Percentiles rank a stretch among this genome's conserved stretches.
These are phyloP conservation scores for Euphorbia peplus DNA, from an alignment of 345 rosid species.

Conservation along the genomic window DNA sequence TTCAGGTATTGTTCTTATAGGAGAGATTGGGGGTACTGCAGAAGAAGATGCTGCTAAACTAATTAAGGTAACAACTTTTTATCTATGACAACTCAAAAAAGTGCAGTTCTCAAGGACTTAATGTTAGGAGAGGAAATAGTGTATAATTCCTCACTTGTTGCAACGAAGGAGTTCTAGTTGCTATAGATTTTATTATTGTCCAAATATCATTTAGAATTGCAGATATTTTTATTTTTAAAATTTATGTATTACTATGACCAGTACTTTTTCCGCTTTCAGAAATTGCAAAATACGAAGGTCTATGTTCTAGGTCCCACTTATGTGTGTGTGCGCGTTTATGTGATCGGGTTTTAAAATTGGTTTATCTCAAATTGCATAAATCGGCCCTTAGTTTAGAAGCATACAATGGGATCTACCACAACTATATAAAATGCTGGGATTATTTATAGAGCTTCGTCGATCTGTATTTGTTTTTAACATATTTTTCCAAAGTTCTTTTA, in stretches of 20 bases:
- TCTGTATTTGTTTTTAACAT: background rate
- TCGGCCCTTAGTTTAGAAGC: background rate
- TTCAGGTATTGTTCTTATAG: constrained; percentile 82
- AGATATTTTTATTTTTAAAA: background rate
- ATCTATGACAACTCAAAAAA: background rate
- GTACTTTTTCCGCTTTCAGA: background rate
- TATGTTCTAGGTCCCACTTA: too few species aligned
- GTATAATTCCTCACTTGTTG: background rate
- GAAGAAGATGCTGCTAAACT: constrained; percentile 95
- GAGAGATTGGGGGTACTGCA: constrained; percentile 97
- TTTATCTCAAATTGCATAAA: background rate
- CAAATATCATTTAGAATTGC: background rate
- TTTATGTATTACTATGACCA: background rate
- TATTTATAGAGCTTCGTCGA: background rate
- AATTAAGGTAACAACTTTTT: constrained; percentile 52
- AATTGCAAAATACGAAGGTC: too few species aligned
- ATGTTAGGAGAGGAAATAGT: background rate
- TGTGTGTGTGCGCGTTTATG: too few species aligned
- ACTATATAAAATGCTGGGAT: background rate
- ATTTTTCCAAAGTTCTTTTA: background rate
- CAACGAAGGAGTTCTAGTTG: background rate
- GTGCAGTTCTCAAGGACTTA: background rate
- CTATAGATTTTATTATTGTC: background rate
- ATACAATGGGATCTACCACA: too few species aligned
- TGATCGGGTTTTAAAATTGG: background rate